These are phyloP conservation scores for Colletotrichum echinochloae DNA, from an alignment of 2,329 filamentous ascomycete species.

Conservation along the genomic window DNA sequence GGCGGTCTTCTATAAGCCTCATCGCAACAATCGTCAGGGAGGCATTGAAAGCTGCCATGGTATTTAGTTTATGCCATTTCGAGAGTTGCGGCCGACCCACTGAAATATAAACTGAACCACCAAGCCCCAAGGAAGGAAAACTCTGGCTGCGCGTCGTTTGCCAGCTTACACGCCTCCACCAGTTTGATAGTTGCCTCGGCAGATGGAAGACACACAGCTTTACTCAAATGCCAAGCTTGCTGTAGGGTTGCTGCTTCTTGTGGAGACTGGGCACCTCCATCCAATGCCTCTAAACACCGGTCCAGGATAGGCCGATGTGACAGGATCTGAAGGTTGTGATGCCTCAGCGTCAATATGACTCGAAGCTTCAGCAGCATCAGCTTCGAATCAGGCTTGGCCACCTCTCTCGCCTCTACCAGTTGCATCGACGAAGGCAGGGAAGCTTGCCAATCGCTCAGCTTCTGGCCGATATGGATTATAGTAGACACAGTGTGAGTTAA, in stretches of 20 bases:
- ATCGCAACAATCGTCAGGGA: constrained; percentile 26
- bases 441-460: constrained; percentile 53
- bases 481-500: constrained; percentile 48
- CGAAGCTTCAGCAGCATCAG: constrained; percentile 49
- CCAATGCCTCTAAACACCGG: constrained; percentile 40
- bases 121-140: constrained; percentile 46
- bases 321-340: constrained; percentile 50
- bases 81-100: constrained; percentile 38
- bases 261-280: constrained; percentile 18
- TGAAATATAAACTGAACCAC: constrained; percentile 50
- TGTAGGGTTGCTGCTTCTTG: constrained; percentile 40
- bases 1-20: constrained; percentile 27
- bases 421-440: constrained; percentile 47
- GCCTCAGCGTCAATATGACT: constrained; percentile 53
- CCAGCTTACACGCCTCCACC: constrained; percentile 40
- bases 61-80: not conserved
- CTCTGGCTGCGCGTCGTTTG: constrained; percentile 22
- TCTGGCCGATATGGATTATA: constrained; percentile 53
- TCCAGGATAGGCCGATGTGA: constrained; percentile 48
- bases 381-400: constrained; percentile 42
- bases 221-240: constrained; percentile 43
- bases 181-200: constrained; percentile 44
- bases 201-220: constrained; percentile 42
- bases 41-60: constrained; percentile 30
- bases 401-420: constrained; percentile 44